Evolutionary conservation across 306 rosid genomes (phyloP), one percentile per base, ranked within the genome.

Genomic region (Glycine tomentella): DNA sequence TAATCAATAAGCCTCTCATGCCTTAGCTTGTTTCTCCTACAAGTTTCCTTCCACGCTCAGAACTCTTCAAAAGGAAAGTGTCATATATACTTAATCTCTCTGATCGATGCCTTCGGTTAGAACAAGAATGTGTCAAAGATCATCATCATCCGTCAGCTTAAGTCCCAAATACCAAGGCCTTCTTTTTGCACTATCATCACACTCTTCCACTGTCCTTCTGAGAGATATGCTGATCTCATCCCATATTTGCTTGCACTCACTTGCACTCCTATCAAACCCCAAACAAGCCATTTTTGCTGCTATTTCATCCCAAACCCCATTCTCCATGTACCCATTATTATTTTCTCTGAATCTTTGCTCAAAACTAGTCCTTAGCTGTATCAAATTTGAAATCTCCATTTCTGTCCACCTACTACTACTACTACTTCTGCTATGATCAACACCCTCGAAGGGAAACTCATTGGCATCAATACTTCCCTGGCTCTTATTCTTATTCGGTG

Each of bases 81-180:
- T 33, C 31, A 25, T 25, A 25, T 25, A 25, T 25, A 25, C 31
- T 25, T 25, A 25, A 25, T 25, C 31, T 1, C n/a, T 72, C 51
- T 72, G 77, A 72, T 25, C 31, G 31, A 25, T 25, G 31, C 31
- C 31, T 25, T 25, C 31, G 31, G 31, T 25, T 25, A 25, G 31
- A 25, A 31, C 84, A 63, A 66, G 84, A 85, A 64, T 88, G 82
- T 46, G 87, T 83, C 86, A 83, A 81, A 89, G 63, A 58, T 80
- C 85, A 62, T 82, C 84, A 77, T 83, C 90, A 82, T 83, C 88
- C 59, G 80, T 89, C 58, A 87, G 80, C 81, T 83, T 88, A 74
- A 89, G 88, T 82, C 91, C 93, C 89, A 86, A 83, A 80, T 77
- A 77, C 85, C 85, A 69, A 55, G 87, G 84, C 69, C 80, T 87